Conservation (phyloP, 2,329 filamentous ascomycete species). For the Xylaria sp. region DNA sequence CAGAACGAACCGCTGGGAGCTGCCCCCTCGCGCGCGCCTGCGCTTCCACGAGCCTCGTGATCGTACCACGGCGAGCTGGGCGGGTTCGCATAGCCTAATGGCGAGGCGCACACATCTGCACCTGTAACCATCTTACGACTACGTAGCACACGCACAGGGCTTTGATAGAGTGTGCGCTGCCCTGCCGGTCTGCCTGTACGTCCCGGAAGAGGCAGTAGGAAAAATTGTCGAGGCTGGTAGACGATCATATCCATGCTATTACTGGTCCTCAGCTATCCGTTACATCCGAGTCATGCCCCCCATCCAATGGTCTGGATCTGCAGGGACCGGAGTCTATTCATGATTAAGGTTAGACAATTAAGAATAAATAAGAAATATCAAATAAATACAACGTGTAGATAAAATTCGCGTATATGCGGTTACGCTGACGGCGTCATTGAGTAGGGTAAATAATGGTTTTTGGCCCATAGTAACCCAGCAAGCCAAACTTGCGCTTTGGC, state of each 20-base stretch:
- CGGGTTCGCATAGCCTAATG: conserved; percentile 2
- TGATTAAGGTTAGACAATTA: no score
- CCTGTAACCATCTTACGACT: neutral
- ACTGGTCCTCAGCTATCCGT: conserved; percentile 16
- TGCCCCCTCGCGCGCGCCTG: conserved; percentile 17
- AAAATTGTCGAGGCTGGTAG: conserved; percentile 21
- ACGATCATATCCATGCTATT: neutral
- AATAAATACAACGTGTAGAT: no score
- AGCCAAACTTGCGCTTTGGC: neutral
- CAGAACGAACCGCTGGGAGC: conserved; percentile 14
- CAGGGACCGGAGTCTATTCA: neutral
- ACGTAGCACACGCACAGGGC: no score
- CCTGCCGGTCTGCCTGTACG: neutral
- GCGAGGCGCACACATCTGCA: conserved; percentile 13
- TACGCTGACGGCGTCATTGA: no score
- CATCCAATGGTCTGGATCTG: neutral
- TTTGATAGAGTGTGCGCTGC: no score
- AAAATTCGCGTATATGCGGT: no score
- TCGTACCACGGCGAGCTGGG: conserved; percentile 19
- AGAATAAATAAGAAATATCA: no score
- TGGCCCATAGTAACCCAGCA: neutral
- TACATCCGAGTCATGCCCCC: conserved; percentile 13
- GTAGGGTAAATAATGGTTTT: no score
- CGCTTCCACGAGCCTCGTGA: neutral
- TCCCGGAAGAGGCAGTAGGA: neutral